phyloP scores from a whole-genome alignment of 2,329 filamentous ascomycete species.

The Hypoxylon sp. region DNA sequence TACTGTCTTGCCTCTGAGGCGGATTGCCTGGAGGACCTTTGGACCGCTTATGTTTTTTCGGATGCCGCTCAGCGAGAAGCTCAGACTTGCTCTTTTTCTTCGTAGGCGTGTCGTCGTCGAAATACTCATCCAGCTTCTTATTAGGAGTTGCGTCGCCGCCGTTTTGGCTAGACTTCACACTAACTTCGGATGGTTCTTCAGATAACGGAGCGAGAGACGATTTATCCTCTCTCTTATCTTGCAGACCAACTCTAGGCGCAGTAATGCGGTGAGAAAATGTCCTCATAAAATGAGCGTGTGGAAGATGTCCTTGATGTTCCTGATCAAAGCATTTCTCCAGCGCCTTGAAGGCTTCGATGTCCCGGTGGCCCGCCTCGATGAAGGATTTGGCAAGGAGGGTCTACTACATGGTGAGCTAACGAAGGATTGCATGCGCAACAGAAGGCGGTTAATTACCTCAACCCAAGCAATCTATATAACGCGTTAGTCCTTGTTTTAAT shows the following conservation, averaged over 20 bases:
- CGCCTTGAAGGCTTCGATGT: slow-evolving; percentile 73
- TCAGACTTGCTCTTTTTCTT: slow-evolving; percentile 57
- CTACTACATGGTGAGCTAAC: slow-evolving; percentile 44
- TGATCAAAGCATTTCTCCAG: slow-evolving; percentile 72
- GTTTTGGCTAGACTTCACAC: slow-evolving; percentile 39
- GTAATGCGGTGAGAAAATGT: slow-evolving; percentile 67
- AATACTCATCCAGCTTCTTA: slow-evolving; percentile 41
- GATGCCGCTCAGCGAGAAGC: slow-evolving; percentile 55
- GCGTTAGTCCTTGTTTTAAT: slow-evolving; percentile 40
- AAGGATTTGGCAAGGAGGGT: slow-evolving; percentile 73
- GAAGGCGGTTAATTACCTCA: slow-evolving; percentile 57
- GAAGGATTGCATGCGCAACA: slow-evolving; percentile 3
- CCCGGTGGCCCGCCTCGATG: slow-evolving; percentile 72
- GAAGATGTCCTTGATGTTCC: slow-evolving; percentile 69
- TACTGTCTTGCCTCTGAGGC: slow-evolving; percentile 52
- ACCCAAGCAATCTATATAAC: slow-evolving; percentile 68
- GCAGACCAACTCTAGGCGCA: slow-evolving; percentile 50
- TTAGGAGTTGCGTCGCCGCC: slow-evolving; percentile 34
- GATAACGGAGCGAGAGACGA: slow-evolving; percentile 46
- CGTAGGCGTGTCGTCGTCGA: slow-evolving; percentile 41
- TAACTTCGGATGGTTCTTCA: slow-evolving; percentile 49
- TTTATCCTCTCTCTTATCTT: slow-evolving; percentile 53
- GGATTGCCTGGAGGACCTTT: slow-evolving; percentile 56
- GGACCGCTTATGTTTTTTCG: slow-evolving; percentile 50
- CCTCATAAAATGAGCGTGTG: slow-evolving; percentile 74